phyloP scores from a whole-genome alignment of 257 asterid species.

The Paraleonurus japonicus region DNA sequence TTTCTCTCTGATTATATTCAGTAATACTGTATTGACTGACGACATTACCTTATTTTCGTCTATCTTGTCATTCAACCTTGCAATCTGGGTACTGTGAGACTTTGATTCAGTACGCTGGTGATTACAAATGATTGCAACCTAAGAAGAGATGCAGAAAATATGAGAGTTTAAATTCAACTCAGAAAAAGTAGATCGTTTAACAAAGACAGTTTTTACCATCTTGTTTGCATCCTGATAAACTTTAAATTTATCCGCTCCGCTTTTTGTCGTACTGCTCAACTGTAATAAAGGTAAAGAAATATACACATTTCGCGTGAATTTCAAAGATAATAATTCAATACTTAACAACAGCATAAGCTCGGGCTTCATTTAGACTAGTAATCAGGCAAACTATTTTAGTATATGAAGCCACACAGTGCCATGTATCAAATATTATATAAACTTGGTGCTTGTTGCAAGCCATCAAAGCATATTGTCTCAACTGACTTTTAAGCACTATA shows the following conservation, averaged over 20 bases:
- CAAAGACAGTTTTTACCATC: slow-evolving; percentile 55
- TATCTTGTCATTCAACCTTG: slow-evolving; percentile 74
- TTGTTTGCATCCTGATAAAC: slow-evolving; percentile 85
- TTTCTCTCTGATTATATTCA: background rate
- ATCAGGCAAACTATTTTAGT: background rate
- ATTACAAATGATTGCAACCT: slow-evolving; percentile 99
- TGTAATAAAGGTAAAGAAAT: slow-evolving; percentile 29
- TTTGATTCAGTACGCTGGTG: slow-evolving; percentile 93
- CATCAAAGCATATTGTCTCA: background rate
- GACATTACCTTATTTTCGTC: slow-evolving; percentile 74
- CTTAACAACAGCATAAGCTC: background rate
- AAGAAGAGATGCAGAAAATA: slow-evolving; percentile 24
- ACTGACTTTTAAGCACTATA: background rate
- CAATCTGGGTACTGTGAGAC: slow-evolving; percentile 82
- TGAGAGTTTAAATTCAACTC: background rate
- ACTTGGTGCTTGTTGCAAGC: background rate
- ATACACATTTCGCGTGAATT: background rate
- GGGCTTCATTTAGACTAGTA: slow-evolving; percentile 1
- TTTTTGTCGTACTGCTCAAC: slow-evolving; percentile 64
- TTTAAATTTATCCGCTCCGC: slow-evolving; percentile 66
- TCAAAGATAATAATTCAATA: background rate
- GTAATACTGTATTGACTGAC: background rate
- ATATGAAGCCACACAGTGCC: background rate
- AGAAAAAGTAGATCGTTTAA: background rate
- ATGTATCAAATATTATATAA: background rate